Conservation (phyloP, 768 basidiomycete genomes). For the Termitomyces sp. region DNA sequence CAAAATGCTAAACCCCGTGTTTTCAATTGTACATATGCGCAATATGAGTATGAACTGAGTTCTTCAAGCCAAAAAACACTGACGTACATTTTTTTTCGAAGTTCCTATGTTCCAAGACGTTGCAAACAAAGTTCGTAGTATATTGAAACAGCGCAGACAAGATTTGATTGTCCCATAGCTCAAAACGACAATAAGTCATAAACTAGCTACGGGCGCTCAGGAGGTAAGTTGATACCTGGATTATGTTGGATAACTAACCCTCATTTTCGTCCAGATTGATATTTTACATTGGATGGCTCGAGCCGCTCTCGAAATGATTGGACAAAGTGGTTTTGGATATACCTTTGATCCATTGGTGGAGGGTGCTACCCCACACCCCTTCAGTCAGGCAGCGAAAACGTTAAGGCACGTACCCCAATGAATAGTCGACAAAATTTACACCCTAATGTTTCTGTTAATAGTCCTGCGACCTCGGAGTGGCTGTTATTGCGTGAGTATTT, state of each 20-base stretch:
- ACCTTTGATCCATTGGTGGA: slow-evolving; percentile 13
- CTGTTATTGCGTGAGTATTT: slow-evolving; percentile 7
- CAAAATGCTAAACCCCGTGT: slow-evolving; percentile 16
- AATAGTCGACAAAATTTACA: neutral
- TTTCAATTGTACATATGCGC: slow-evolving; percentile 15
- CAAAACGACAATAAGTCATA: neutral
- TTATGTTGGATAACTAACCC: neutral
- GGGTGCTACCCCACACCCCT: slow-evolving; percentile 8
- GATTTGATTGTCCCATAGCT: neutral
- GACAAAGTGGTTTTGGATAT: slow-evolving; percentile 16
- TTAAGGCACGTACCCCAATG: neutral
- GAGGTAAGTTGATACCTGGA: slow-evolving; percentile 1
- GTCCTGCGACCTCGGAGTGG: slow-evolving; percentile 4
- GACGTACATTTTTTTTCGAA: neutral
- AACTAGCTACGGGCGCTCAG: slow-evolving; percentile 5
- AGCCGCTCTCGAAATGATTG: slow-evolving; percentile 16
- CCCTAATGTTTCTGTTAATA: neutral
- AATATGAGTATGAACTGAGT: slow-evolving; percentile 9
- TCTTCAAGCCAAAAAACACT: neutral
- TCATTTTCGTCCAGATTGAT: slow-evolving; percentile 8
- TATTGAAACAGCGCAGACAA: neutral
- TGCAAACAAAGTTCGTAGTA: slow-evolving; percentile 11
- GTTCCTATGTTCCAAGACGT: slow-evolving; percentile 15
- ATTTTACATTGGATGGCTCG: slow-evolving; percentile 16
- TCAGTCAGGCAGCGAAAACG: slow-evolving; percentile 9